A percentile compares a stretch with the other conserved stretches of the same genome.
Evolutionary conservation across 176 grass and related monocot species (phyloP).

Genomic region (Eragrostis curvula): DNA sequence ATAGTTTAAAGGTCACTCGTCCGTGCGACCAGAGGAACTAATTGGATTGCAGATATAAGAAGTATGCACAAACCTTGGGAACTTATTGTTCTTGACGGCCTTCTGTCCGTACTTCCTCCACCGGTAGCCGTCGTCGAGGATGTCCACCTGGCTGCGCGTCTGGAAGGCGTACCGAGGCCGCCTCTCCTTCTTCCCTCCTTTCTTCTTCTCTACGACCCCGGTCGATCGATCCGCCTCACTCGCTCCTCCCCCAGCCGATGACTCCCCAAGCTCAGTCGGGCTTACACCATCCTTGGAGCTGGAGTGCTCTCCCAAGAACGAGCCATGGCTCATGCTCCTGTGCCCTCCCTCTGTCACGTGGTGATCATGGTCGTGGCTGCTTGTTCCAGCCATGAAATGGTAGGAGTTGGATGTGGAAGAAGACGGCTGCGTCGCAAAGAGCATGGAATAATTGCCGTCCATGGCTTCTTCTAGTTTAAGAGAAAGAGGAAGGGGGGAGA

Average conservation of each 20-base stretch:
- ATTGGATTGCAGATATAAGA: background rate
- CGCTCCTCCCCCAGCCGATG: background rate
- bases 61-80: constrained; percentile 60
- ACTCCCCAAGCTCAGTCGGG: constrained; percentile 32
- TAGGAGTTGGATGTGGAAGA: constrained; percentile 52
- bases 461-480: constrained; percentile 26
- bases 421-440: constrained; percentile 52
- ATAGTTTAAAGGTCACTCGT: background rate
- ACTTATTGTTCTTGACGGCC: constrained; percentile 88
- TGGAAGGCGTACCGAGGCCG: constrained; percentile 75
- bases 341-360: background rate
- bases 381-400: constrained; percentile 17
- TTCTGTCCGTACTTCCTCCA: constrained; percentile 98
- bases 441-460: constrained; percentile 57
- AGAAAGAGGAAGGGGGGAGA: constrained; percentile 6
- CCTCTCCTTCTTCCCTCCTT: constrained; percentile 70
- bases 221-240: background rate
- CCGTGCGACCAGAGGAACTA: background rate
- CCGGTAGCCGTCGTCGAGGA: constrained; percentile 91
- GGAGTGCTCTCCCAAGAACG: constrained; percentile 43
- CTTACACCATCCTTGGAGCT: constrained; percentile 14
- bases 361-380: constrained; percentile 23
- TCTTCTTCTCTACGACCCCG: constrained; percentile 35
- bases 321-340: background rate
- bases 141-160: constrained; percentile 89